Conservation (phyloP, 1,284 basidiomycete genomes). For the Trichosporon coremiiforme region DNA sequence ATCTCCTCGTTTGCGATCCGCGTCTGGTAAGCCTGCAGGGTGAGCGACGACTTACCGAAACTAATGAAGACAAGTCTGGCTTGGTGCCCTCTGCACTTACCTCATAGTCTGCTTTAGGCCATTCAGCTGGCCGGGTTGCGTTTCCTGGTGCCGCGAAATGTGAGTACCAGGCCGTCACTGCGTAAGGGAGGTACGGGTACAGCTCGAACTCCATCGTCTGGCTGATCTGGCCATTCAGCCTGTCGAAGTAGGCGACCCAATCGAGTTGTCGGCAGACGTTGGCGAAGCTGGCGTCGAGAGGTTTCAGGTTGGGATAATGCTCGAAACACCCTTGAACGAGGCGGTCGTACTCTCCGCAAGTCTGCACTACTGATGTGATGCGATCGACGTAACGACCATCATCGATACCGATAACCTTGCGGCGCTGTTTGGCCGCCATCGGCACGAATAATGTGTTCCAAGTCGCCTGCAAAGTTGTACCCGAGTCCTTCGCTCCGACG, state of each 20-base stretch:
- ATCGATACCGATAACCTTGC: conserved; percentile 73
- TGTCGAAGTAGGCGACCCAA: conserved; percentile 82
- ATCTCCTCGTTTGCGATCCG: conserved; percentile 83
- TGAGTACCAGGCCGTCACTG: conserved; percentile 81
- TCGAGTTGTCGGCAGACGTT: conserved; percentile 76
- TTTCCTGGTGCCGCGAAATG: conserved; percentile 79
- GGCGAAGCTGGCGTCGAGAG: conserved; percentile 73
- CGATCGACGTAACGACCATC: conserved; percentile 75
- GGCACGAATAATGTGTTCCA: conserved; percentile 80
- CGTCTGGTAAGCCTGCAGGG: conserved; percentile 65
- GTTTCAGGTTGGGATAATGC: conserved; percentile 79
- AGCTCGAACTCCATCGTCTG: conserved; percentile 78
- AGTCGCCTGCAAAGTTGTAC: conserved; percentile 69
- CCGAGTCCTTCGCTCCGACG: conserved; percentile 83
- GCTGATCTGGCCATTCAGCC: conserved; percentile 67
- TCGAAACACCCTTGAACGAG: conserved; percentile 85
- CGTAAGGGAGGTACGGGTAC: conserved; percentile 78
- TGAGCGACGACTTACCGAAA: too few species aligned
- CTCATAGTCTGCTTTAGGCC: conserved; percentile 58
- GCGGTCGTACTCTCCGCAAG: conserved; percentile 79
- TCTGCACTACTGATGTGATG: conserved; percentile 73
- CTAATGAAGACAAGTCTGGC: background rate
- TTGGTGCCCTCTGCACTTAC: conserved; percentile 35
- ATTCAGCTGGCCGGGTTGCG: conserved; percentile 51
- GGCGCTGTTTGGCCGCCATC: conserved; percentile 71